A percentile compares a stretch with the other conserved stretches of the same genome.
Evolutionary conservation across 169 alveolate species (phyloP).

Genomic region (Cystoisospora suis): DNA sequence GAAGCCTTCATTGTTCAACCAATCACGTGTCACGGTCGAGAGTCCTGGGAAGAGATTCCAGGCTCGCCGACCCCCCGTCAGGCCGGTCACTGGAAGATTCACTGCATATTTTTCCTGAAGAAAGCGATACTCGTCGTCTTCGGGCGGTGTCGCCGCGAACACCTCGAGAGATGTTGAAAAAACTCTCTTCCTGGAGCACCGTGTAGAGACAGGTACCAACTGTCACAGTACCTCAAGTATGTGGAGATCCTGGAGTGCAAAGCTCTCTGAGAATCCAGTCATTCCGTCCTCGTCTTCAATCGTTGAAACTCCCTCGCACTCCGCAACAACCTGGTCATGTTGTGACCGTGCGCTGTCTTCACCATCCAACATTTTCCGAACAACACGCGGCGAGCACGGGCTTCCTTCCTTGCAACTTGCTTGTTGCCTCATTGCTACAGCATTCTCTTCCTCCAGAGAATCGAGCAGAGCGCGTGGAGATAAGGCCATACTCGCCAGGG

Average conservation of each 20-base stretch:
- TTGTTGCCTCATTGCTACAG: not conserved
- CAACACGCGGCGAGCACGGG: not conserved
- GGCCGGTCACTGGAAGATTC: too few relatives aligned
- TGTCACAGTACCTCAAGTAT: conserved; percentile 5
- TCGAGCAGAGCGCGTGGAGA: not conserved
- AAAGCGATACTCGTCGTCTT: too few relatives aligned
- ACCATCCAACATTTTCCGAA: not conserved
- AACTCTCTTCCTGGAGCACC: too few relatives aligned
- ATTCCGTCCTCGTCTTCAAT: not conserved
- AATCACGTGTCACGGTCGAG: too few relatives aligned
- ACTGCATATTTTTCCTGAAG: too few relatives aligned
- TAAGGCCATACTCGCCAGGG: too few relatives aligned
- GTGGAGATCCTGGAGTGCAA: not conserved
- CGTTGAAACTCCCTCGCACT: not conserved
- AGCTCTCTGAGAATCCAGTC: not conserved
- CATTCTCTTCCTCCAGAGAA: not conserved
- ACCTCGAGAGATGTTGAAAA: not conserved
- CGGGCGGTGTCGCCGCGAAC: too few relatives aligned
- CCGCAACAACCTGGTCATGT: not conserved
- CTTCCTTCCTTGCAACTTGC: not conserved
- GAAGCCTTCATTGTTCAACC: too few relatives aligned
- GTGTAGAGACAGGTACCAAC: too few relatives aligned
- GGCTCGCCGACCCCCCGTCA: too few relatives aligned
- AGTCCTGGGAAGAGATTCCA: too few relatives aligned
- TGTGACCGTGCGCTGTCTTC: not conserved